Base-by-base conservation (phyloP, 306 rosid genomes). In the Dryas alaskensis region DNA sequence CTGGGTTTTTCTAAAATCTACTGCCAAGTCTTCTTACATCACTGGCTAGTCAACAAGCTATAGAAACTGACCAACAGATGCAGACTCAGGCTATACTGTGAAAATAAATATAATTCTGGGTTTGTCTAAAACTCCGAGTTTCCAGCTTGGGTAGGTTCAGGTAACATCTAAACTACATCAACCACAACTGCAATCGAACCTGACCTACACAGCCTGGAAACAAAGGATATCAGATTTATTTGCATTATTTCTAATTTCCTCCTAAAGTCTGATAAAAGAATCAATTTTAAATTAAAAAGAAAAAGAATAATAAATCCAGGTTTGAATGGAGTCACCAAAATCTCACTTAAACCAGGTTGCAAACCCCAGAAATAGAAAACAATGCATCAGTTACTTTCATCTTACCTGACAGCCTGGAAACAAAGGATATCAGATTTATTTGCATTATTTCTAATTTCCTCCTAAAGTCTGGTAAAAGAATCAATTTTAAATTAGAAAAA, bases 341-440 rank as follows among this genome's bases (percentile, higher is more conserved):
- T 37, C 42, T 54, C 44, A 46, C 9, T 17, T 4, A 25, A 57
- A 11, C 17, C 42, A 62, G 17, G 70, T 31, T 8, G 48, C 67
- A 60, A 16, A 48, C 49, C 14, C 22, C 11, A 71, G 19, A 71
- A 46, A 55, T 65, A 65, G 16, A 27, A 55, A 22, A 8, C 45
- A 2, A 25, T n/a, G 63, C 31, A 65, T 19, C 22, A 59, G 37
- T n/a, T 74, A 60, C 76, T 68, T 25, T 55, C 58, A 76, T 68
- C 74, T 72, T 61, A 95, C 99, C 98, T 92, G 88, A 5, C 48
- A 45, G 22, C 53, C 10, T 44, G 66, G 50, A 44, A 58, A 44
- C 37, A 59, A 8, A 63, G 9, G 37, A 22, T 43, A 27, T 0
- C 10, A 25, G 10, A 14, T 59, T 12, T 8, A 46, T 45, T 22